These are phyloP conservation scores for Poronia punctata DNA, from an alignment of 495 filamentous ascomycete genomes.

Conservation along the genomic window DNA sequence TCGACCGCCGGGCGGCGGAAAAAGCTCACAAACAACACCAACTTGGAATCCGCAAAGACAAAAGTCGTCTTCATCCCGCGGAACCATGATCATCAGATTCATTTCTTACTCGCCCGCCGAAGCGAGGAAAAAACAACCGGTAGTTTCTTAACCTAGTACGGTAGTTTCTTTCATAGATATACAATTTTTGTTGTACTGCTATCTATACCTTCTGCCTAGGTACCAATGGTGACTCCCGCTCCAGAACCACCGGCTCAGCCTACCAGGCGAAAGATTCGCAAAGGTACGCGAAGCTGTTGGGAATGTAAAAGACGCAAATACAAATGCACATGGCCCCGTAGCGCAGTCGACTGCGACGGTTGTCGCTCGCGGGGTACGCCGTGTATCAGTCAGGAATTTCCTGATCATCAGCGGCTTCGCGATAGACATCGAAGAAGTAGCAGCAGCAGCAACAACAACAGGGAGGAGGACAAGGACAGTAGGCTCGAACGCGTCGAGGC, in stretches of 20 bases:
- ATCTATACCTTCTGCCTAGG: no score
- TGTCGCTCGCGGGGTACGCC: conserved; percentile 33
- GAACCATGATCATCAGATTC: no score
- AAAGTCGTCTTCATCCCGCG: no score
- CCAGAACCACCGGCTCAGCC: not conserved
- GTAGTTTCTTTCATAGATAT: no score
- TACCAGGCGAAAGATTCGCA: conserved; percentile 34
- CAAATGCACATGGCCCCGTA: conserved; percentile 30
- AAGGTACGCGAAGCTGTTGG: conserved; percentile 47
- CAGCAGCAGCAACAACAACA: no score
- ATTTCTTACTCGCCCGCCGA: no score
- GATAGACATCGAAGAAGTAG: conserved; percentile 16
- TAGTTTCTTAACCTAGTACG: no score
- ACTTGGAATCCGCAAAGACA: no score
- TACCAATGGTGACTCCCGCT: conserved; percentile 2
- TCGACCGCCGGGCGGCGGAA: conserved; percentile 9
- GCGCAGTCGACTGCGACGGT: conserved; percentile 31
- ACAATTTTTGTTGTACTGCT: no score
- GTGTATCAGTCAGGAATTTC: conserved; percentile 33
- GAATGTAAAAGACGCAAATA: conserved; percentile 47
- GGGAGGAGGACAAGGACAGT: conserved; percentile 23
- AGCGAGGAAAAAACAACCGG: no score
- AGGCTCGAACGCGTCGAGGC: conserved; percentile 3
- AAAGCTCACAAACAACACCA: not conserved
- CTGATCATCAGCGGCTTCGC: conserved; percentile 17